phyloP scores from a whole-genome alignment of 2,329 filamentous ascomycete genomes.

The Nectriaceae sp. region DNA sequence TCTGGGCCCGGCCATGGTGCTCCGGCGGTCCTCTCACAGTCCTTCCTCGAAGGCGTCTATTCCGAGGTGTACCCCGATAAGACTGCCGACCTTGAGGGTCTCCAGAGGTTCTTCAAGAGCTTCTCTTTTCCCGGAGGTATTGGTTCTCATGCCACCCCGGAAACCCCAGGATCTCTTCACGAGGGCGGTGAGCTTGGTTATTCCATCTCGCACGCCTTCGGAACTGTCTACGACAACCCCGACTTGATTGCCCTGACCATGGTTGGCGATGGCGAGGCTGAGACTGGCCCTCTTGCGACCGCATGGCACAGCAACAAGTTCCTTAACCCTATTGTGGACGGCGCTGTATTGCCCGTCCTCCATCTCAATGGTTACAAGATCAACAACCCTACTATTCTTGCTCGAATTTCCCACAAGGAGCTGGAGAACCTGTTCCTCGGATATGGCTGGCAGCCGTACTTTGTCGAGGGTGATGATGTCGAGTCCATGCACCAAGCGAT shows the following conservation, averaged over 20 bases:
- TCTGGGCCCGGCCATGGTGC: constrained; percentile 79
- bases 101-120: constrained; percentile 78
- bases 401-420: constrained; percentile 74
- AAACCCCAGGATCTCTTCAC: constrained; percentile 76
- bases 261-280: constrained; percentile 80
- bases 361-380: constrained; percentile 87
- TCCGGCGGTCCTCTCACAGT: constrained; percentile 73
- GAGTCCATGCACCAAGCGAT: constrained; percentile 81
- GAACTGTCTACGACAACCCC: constrained; percentile 74
- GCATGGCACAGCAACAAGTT: constrained; percentile 85
- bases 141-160: constrained; percentile 75
- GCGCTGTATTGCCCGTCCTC: constrained; percentile 74
- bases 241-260: constrained; percentile 75
- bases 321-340: constrained; percentile 76
- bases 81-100: constrained; percentile 65
- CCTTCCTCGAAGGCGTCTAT: constrained; percentile 77
- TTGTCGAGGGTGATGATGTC: constrained; percentile 75
- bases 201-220: constrained; percentile 77
- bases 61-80: constrained; percentile 77
- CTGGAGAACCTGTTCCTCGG: constrained; percentile 69
- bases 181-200: constrained; percentile 85
- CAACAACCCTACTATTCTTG: constrained; percentile 75
- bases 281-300: constrained; percentile 77
- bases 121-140: constrained; percentile 83
- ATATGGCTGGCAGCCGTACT: constrained; percentile 79